Percentiles rank a stretch among this genome's conserved stretches.
phyloP scores from a whole-genome alignment of 192 early-diverging fungal genomes.

The Coemansia asiatica region DNA sequence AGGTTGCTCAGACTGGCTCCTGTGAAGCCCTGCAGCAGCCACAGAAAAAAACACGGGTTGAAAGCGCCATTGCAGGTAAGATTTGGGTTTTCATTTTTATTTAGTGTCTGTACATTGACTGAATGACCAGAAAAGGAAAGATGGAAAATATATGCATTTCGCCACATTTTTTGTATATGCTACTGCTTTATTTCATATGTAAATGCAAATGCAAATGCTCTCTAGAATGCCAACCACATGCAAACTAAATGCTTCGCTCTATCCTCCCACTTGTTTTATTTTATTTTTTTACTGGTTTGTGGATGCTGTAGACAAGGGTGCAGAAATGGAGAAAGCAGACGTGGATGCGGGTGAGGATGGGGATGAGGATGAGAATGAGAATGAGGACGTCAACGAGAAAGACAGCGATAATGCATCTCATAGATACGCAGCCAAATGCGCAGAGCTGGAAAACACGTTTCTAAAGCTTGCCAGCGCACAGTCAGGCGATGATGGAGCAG shows the following conservation, averaged over 20 bases:
- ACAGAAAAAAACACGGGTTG: background rate
- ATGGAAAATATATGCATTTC: background rate
- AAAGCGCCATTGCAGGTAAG: background rate
- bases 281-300: background rate
- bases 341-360: background rate
- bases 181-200: background rate
- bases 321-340: background rate
- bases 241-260: too few relatives aligned
- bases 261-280: background rate
- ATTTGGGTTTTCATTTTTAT: too few relatives aligned
- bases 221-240: background rate
- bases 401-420: slow-evolving; percentile 14
- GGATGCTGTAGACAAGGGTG: background rate
- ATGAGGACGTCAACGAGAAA: background rate
- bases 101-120: too few relatives aligned
- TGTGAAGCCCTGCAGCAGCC: slow-evolving; percentile 1
- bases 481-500: background rate
- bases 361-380: background rate
- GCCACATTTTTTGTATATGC: background rate
- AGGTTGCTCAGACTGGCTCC: background rate
- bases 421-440: slow-evolving; percentile 29
- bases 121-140: background rate
- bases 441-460: slow-evolving; percentile 30
- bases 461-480: slow-evolving; percentile 25
- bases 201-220: background rate